These are phyloP conservation scores for Lactarius hatsudake DNA, from an alignment of 768 basidiomycete genomes.

Conservation along the genomic window DNA sequence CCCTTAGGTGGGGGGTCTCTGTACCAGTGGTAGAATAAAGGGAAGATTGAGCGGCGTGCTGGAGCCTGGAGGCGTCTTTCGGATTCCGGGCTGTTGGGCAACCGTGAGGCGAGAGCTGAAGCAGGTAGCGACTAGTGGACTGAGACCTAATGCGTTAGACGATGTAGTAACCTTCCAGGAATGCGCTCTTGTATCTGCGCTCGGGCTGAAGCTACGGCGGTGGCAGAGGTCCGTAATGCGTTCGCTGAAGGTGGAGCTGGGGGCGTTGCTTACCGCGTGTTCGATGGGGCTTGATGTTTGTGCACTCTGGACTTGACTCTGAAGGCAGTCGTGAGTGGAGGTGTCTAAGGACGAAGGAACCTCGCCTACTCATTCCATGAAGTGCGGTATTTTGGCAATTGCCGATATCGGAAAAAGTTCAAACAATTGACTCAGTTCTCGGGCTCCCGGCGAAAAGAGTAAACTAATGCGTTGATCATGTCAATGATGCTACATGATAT, in stretches of 20 bases:
- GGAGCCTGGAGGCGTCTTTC: too few relatives aligned
- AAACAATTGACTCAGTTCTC: too few relatives aligned
- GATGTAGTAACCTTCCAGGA: neutral
- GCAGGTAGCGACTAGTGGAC: neutral
- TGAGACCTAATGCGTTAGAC: neutral
- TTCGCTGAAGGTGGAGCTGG: neutral
- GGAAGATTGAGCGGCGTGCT: too few relatives aligned
- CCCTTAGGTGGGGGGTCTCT: neutral
- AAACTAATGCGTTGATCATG: neutral
- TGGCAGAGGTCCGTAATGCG: too few relatives aligned
- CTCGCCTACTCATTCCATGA: too few relatives aligned
- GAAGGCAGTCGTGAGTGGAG: too few relatives aligned
- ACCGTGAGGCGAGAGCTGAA: neutral
- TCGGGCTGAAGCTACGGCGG: neutral
- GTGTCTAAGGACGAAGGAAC: too few relatives aligned
- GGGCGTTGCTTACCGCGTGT: too few relatives aligned
- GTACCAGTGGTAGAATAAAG: neutral
- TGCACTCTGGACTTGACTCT: neutral
- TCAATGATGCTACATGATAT: neutral
- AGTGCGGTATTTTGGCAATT: neutral
- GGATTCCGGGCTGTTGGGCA: neutral
- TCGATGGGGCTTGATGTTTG: neutral
- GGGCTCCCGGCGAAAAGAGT: neutral
- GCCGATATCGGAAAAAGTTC: neutral
- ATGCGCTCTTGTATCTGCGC: neutral